Base-by-base conservation (phyloP, 2,329 filamentous ascomycete species). In the Pyrenophora tritici-repentis region DNA sequence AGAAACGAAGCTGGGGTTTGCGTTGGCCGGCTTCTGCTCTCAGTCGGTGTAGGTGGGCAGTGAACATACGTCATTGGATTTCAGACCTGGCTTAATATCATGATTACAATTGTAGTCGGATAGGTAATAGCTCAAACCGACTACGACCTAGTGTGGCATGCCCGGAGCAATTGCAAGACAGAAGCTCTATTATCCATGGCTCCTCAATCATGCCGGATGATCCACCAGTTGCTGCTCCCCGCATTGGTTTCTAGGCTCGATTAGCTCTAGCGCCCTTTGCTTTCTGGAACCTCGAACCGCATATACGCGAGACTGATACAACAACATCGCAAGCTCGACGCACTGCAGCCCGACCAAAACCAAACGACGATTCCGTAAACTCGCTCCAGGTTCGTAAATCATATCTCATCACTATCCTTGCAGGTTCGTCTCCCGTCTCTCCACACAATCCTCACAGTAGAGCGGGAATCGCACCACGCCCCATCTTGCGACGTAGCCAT, bases 401-500 rank as follows among this genome's bases (percentile, higher is more conserved):
- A 33, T 36, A 42, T 49, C 34, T 53, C 58, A 58, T 62, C 80
- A 79, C 80, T 73, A 73, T 75, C 66, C 74, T 75, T 17, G 17
- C 16, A 78, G 78, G 77, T 80, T 65, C 57, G 26, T 29, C 9
- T 77, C 75, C 54, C 42, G 31, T 40, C 22, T 33, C 40, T 33
- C 50, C 32, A 17, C 62, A 63, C 69, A 57, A 59, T 59, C 47
- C 45, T 41, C 49, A 58, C 55, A 50, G 54, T 61, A 42, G 52
- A 58, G 48, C 39, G 41, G 50, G 42, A 59, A 37, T 42, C 41
- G 39, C 46, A 50, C 43, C 36, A 49, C 54, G 46, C 46, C 42
- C 44, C 40, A 53, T 45, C 49, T 50, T 31, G 34, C 50, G 41
- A 49, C 36, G 26, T 34, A 46, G 48, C 53, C 52, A 29, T 41